Percentiles rank a stretch among this genome's conserved stretches.
Evolutionary conservation across 148 eudicot species (phyloP).

Genomic region (Chenopodium suecicum): DNA sequence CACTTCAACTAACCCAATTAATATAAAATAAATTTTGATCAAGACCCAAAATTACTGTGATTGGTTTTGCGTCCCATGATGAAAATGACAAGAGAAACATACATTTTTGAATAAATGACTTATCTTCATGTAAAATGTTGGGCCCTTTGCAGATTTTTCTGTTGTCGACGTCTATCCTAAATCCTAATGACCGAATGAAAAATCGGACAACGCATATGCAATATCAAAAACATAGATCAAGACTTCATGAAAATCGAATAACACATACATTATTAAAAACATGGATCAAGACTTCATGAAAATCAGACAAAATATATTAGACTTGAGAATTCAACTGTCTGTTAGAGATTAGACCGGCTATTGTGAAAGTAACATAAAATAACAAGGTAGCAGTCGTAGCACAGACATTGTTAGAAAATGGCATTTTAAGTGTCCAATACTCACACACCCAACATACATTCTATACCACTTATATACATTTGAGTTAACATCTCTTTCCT

Average conservation of each 20-base stretch:
- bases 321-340: neutral
- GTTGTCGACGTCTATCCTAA: slow-evolving; percentile 3
- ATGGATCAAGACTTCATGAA: neutral
- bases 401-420: neutral
- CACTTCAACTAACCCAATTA: too few relatives aligned
- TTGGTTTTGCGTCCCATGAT: neutral
- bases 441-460: neutral
- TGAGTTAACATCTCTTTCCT: too few relatives aligned
- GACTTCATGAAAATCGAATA: too few relatives aligned
- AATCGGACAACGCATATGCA: too few relatives aligned
- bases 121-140: neutral
- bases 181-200: neutral
- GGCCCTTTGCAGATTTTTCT: slow-evolving; percentile 21
- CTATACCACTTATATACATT: too few relatives aligned
- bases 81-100: neutral
- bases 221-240: neutral
- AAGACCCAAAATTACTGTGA: too few relatives aligned
- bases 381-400: neutral
- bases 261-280: neutral
- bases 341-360: neutral
- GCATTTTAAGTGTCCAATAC: neutral
- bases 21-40: neutral
- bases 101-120: neutral
- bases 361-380: neutral
- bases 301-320: neutral